phyloP scores from a whole-genome alignment of 2,329 filamentous ascomycete species.

The Verticillium klebahnii region DNA sequence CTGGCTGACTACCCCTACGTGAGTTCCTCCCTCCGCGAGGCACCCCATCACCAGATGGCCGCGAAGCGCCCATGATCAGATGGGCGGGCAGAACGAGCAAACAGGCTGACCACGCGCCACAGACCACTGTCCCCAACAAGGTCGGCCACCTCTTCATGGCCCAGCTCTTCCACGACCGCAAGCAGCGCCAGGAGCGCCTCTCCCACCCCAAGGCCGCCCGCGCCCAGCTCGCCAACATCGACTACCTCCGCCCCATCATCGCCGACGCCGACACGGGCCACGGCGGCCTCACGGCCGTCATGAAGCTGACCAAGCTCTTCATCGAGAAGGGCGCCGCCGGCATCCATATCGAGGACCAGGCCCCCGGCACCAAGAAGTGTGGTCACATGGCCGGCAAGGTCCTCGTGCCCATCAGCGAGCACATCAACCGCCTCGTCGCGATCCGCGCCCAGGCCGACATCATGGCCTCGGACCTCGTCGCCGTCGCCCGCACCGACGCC shows the following conservation, averaged over 20 bases:
- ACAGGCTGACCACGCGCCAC: neutral
- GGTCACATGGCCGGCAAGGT: slow-evolving; percentile 99
- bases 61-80: no score
- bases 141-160: slow-evolving; percentile 97
- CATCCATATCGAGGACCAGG: slow-evolving; percentile 98
- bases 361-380: slow-evolving; percentile 98
- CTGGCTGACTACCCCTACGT: slow-evolving; percentile 95
- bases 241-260: slow-evolving; percentile 93
- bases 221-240: slow-evolving; percentile 69
- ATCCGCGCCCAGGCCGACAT: slow-evolving; percentile 98
- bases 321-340: slow-evolving; percentile 94
- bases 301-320: slow-evolving; percentile 99
- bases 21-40: slow-evolving; percentile 23
- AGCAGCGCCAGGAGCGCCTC: slow-evolving; percentile 93
- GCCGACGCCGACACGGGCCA: slow-evolving; percentile 97
- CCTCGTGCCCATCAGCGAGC: slow-evolving; percentile 91
- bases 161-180: slow-evolving; percentile 98
- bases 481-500: slow-evolving; percentile 91
- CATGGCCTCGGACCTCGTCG: slow-evolving; percentile 89
- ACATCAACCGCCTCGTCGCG: slow-evolving; percentile 95
- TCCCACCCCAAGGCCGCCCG: slow-evolving; percentile 70
- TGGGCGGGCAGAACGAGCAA: no score
- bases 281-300: slow-evolving; percentile 94
- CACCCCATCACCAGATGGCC: no score
- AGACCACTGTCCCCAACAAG: slow-evolving; percentile 98